These are phyloP conservation scores for Phytophthora cryptogea DNA, from an alignment of 352 stramenopile species.

Conservation along the genomic window DNA sequence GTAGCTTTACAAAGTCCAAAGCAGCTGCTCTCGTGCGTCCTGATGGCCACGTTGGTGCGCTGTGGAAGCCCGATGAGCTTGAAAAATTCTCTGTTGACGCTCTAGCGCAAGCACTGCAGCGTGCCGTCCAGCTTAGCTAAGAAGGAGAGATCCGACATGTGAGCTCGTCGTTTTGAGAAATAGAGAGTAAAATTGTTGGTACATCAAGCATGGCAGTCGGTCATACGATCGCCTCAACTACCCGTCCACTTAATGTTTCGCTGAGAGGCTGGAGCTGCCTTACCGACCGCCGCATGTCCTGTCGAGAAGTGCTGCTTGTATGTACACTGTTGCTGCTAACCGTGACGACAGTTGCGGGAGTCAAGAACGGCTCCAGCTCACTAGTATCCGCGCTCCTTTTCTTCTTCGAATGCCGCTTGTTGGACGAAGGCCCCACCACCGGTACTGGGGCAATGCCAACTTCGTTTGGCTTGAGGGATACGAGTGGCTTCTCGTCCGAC, in stretches of 20 bases:
- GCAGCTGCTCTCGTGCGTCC: slow-evolving; percentile 70
- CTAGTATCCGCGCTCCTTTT: slow-evolving; percentile 36
- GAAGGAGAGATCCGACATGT: not conserved
- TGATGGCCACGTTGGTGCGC: slow-evolving; percentile 74
- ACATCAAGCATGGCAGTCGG: slow-evolving; percentile 1
- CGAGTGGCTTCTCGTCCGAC: slow-evolving; percentile 24
- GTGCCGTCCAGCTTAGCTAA: slow-evolving; percentile 37
- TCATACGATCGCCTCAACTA: slow-evolving; percentile 32
- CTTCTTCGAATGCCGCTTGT: slow-evolving; percentile 33
- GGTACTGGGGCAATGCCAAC: slow-evolving; percentile 8
- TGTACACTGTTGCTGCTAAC: slow-evolving; percentile 35
- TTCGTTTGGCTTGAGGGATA: slow-evolving; percentile 7
- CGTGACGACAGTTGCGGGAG: slow-evolving; percentile 19
- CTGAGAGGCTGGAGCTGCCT: slow-evolving; percentile 23
- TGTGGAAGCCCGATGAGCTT: slow-evolving; percentile 50
- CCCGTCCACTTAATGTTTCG: slow-evolving; percentile 7
- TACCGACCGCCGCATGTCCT: slow-evolving; percentile 27
- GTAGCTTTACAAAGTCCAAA: slow-evolving; percentile 38
- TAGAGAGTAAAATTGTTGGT: slow-evolving; percentile 26
- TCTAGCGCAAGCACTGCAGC: slow-evolving; percentile 33
- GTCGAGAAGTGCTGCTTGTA: slow-evolving; percentile 25
- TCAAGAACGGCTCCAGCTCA: slow-evolving; percentile 49
- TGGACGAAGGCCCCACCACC: not conserved
- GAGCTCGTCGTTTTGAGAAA: slow-evolving; percentile 16
- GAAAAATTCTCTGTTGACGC: slow-evolving; percentile 12